phyloP scores from a whole-genome alignment of 805 yeast genomes.

The Scheffersomyces coipomensis region DNA sequence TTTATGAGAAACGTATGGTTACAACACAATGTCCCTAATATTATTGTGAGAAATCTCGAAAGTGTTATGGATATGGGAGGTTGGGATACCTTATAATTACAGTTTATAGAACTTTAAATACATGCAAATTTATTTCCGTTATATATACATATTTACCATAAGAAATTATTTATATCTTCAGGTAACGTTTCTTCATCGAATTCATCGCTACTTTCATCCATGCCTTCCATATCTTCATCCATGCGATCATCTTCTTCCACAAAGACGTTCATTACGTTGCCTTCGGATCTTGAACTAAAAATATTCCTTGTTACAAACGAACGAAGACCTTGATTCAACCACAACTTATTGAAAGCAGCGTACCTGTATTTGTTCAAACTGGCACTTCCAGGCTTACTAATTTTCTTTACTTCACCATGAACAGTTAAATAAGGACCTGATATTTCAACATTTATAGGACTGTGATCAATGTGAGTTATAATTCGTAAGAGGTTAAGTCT shows the following conservation, averaged over 20 bases:
- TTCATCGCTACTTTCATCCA: constrained; percentile 1
- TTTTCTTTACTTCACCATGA: constrained; percentile 72
- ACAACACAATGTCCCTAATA: constrained; percentile 73
- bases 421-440: constrained; percentile 71
- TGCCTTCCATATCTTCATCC: constrained; percentile 12
- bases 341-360: constrained; percentile 53
- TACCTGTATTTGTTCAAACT: constrained; percentile 53
- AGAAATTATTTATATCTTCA: constrained; percentile 3
- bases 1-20: constrained; percentile 71
- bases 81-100: constrained; percentile 74
- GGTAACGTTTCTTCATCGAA: not conserved
- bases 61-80: constrained; percentile 86
- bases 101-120: not conserved
- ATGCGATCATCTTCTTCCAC: constrained; percentile 17
- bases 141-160: not conserved
- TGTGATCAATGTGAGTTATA: constrained; percentile 20
- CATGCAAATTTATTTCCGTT: not conserved
- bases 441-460: constrained; percentile 30
- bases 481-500: constrained; percentile 23
- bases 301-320: constrained; percentile 41
- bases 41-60: constrained; percentile 78
- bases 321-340: constrained; percentile 60
- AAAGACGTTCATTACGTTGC: constrained; percentile 14
- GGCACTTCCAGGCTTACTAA: constrained; percentile 57
- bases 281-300: constrained; percentile 19